Evolutionary conservation across 345 rosid species (phyloP).

Genomic region (Linum tenue): DNA sequence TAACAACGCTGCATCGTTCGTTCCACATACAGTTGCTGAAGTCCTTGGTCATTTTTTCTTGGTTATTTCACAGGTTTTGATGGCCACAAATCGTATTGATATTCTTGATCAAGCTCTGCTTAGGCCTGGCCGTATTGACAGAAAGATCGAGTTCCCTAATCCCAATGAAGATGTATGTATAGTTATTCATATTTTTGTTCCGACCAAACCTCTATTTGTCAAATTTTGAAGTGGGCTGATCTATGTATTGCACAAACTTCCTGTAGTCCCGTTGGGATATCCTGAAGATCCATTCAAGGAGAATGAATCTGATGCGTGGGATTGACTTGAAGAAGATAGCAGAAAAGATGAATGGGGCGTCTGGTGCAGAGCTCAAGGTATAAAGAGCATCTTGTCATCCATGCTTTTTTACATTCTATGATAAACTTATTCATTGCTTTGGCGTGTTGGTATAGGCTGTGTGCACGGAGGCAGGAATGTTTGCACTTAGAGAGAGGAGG

Average conservation of each 20-base stretch:
- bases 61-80: conserved; percentile 53
- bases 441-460: conserved; percentile 52
- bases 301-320: conserved; percentile 96
- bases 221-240: background rate
- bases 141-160: no score
- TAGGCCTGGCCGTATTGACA: no score
- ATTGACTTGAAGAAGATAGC: no score
- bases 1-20: no score
- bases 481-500: conserved; percentile 93
- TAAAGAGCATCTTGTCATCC: background rate
- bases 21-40: background rate
- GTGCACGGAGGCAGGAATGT: conserved; percentile 98
- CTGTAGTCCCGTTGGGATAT: conserved; percentile 87
- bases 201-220: background rate
- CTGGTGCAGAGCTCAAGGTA: conserved; percentile 99
- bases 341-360: conserved; percentile 44
- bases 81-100: conserved; percentile 98
- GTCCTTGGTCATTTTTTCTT: background rate
- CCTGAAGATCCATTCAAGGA: conserved; percentile 90
- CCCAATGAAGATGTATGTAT: conserved; percentile 78
- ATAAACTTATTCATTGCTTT: background rate
- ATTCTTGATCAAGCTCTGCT: conserved; percentile 59
- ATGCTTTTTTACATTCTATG: no score
- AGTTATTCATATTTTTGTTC: background rate
- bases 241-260: background rate